phyloP scores from a whole-genome alignment of 768 basidiomycete species.

The Xerocomus brunneocitrinus region DNA sequence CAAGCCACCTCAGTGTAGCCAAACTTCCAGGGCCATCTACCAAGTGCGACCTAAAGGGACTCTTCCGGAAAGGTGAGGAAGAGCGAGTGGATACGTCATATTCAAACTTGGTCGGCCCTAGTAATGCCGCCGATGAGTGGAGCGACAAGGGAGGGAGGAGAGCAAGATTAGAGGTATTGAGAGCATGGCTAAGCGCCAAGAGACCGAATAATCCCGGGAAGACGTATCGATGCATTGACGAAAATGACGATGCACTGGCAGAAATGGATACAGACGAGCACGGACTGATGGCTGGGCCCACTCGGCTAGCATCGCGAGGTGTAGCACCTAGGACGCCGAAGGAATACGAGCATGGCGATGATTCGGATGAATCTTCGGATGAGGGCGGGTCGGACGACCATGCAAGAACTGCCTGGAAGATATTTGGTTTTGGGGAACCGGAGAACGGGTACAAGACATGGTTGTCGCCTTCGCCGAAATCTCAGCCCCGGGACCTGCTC shows the following conservation, averaged over 20 bases:
- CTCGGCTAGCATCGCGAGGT: neutral
- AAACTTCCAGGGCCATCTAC: conserved; percentile 23
- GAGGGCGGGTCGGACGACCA: conserved; percentile 44
- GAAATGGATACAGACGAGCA: neutral
- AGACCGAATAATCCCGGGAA: conserved; percentile 35
- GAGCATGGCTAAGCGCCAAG: conserved; percentile 37
- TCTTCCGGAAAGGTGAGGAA: conserved; percentile 7
- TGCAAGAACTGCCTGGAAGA: conserved; percentile 49
- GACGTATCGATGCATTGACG: conserved; percentile 20
- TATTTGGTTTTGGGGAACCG: conserved; percentile 45
- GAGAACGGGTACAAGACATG: conserved; percentile 10
- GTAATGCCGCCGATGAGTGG: conserved; percentile 52
- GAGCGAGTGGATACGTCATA: conserved; percentile 47
- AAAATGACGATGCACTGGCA: conserved; percentile 6
- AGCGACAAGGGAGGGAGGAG: conserved; percentile 44
- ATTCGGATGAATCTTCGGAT: conserved; percentile 42
- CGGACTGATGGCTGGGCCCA: neutral
- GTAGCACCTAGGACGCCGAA: neutral
- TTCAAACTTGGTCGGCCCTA: conserved; percentile 62
- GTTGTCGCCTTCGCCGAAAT: conserved; percentile 15
- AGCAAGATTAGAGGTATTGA: conserved; percentile 43
- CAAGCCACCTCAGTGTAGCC: conserved; percentile 4
- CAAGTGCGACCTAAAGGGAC: neutral
- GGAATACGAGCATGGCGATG: conserved; percentile 28
- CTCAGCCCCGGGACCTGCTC: conserved; percentile 5